Evolutionary conservation across 371 early-diverging fungal genomes (phyloP), one percentile per base, ranked within the genome.

Genomic region (Mortierella sp.): DNA sequence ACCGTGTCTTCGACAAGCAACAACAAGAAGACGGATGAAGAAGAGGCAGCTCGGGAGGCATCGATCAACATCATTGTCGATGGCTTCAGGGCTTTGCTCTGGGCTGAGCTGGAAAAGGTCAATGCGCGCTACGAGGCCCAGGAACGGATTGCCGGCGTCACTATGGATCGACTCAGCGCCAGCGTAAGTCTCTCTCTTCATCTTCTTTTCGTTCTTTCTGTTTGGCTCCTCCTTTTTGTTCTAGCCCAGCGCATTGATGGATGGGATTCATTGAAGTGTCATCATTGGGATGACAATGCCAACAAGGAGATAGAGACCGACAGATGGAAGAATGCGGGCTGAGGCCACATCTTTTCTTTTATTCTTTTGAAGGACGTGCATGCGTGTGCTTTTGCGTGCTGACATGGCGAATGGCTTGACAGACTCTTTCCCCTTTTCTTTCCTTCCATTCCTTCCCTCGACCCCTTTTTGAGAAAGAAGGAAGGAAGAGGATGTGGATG

Each of bases 71-170:
- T 29, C 51, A 74, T 87, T 43, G 78, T 78, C 6, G 87, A 88
- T 8, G 88, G 88, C 1, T 89, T 89, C 78, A 83, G 78, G 65
- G 76, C 78, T 1, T 63, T 88, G 6, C 68, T 92, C 29, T 71
- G 88, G 78, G 81, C 82, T 38, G 92, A 93, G 75, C 76, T 90
- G 55, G 88, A 89, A 56, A 93, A 92, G 79, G 92, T 93, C 72
- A 88, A 92, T 80, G 83, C 76, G n/a, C 88, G 89, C 35, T 93
- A 91, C 68, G 84, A 84, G 55, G 87, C 83, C 21, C 87, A 91
- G 44, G 90, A 91, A 71, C 81, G 81, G 3, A 83, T 89, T 58
- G 87, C 89, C 0, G 75, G 77, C 21, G 75, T 71, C 32, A 82
- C 72, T 60, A 56, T 91, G 70, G 88, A 84, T 21, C 73, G 80